Evolutionary conservation across 202 grass and related monocot species (phyloP).

Genomic region (Digitaria exilis): DNA sequence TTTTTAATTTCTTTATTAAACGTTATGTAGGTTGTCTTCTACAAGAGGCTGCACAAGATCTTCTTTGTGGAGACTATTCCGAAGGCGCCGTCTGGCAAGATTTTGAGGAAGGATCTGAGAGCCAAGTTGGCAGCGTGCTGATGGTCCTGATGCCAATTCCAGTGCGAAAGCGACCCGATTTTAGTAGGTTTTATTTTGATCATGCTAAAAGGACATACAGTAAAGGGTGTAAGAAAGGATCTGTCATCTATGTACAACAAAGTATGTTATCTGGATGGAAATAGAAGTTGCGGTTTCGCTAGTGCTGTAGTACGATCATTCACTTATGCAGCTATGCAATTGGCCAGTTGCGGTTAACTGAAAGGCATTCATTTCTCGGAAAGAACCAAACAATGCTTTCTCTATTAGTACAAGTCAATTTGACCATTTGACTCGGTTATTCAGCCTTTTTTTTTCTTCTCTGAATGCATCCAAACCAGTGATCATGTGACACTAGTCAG

Average conservation of each 20-base stretch:
- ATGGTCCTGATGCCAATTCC: slow-evolving; percentile 1
- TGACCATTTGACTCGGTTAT: no score
- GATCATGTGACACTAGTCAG: no score
- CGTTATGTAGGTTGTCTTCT: slow-evolving; percentile 52
- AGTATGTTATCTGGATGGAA: background rate
- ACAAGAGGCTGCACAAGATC: slow-evolving; percentile 64
- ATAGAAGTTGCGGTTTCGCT: slow-evolving; percentile 13
- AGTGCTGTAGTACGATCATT: background rate
- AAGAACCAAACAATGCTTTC: background rate
- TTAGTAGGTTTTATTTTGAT: background rate
- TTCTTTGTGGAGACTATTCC: slow-evolving; percentile 57
- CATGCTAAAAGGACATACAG: background rate
- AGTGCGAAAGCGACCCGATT: background rate
- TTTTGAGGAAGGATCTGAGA: slow-evolving; percentile 61
- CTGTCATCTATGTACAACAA: slow-evolving; percentile 20
- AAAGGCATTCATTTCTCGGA: slow-evolving; percentile 9
- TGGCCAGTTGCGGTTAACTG: background rate
- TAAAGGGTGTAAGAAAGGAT: background rate
- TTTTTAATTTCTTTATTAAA: background rate
- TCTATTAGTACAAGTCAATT: no score
- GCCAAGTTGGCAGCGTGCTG: slow-evolving; percentile 52
- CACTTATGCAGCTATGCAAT: background rate
- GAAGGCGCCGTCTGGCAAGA: slow-evolving; percentile 66
- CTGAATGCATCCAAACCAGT: no score
- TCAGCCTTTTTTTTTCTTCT: no score